Base-by-base conservation (phyloP, 1,284 basidiomycete species). In the Tremellales sp. region DNA sequence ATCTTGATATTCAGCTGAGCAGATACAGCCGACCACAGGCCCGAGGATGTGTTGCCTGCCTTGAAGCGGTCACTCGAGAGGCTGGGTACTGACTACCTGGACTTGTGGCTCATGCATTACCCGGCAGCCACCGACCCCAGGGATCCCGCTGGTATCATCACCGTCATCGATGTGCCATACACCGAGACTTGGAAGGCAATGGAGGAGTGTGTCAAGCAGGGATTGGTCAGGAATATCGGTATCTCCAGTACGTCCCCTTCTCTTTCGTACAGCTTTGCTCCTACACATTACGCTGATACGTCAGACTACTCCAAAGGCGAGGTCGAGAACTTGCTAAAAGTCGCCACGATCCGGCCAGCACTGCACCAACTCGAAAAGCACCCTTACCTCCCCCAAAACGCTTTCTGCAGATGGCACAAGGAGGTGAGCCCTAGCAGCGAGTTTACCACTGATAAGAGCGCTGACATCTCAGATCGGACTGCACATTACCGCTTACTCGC, bases 401-500 rank as follows among this genome's bases (percentile, higher is more conserved):
- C 87, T 52, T 78, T 90, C 26, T 68, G 86, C 46, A 75, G 82
- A 74, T 84, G 36, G 24, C 53, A 56, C 45, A 43, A 41, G 23
- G 42, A 48, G 49, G 49, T 54, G 6, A 22, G 45, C 23, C 10
- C 10, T 17, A 13, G n/a, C 19, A 33, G n/a, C 29, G 10, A 8
- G 29, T 10, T 10, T n/a, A n/a, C 12, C 23, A 5, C 12, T 19
- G 22, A 19, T 40, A 17, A 8, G 29, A 25, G 47, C n/a, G 4
- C 15, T 26, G 10, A 10, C 4, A n/a, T 12, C n/a, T 24, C 19
- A 52, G 48, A 53, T 52, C 19, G 58, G 54, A 8, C 87, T 91
- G 60, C 82, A 86, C 56, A 72, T 89, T 49, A 87, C 87, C 7
- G 87, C 88, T 0, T 92, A 90, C 76, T 84, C 83, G 52, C 87